These are phyloP conservation scores for Ocimum tenuiflorum DNA, from an alignment of 257 asterid species.

Conservation along the genomic window DNA sequence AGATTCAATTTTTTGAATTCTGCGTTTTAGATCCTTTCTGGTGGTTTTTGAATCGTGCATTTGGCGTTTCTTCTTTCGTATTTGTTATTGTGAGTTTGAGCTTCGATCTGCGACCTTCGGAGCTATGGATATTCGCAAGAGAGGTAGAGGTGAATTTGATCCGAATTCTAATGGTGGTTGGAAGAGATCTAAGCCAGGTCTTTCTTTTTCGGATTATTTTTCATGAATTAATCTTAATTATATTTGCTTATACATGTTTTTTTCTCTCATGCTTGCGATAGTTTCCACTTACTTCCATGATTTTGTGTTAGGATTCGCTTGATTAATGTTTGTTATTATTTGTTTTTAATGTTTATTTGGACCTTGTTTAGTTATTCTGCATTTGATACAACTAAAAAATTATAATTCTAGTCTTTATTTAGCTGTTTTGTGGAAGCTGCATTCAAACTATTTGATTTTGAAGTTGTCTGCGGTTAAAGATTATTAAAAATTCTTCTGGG, in stretches of 20 bases:
- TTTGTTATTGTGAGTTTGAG: not conserved
- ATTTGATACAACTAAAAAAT: not conserved
- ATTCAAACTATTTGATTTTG: not conserved
- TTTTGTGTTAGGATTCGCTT: not conserved
- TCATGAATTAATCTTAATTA: not conserved
- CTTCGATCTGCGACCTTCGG: constrained; percentile 14
- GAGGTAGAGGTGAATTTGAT: constrained; percentile 25
- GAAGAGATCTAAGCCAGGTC: constrained; percentile 30
- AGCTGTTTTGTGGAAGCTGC: not conserved
- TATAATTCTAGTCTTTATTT: not conserved
- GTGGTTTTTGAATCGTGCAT: not conserved
- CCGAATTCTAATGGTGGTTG: constrained; percentile 13
- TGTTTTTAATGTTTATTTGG: not conserved
- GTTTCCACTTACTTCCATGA: not conserved
- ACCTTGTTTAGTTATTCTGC: not conserved
- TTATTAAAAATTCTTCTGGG: not conserved
- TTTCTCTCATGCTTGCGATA: not conserved
- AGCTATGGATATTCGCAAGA: constrained; percentile 29
- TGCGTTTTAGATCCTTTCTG: not conserved
- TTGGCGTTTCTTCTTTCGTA: not conserved
- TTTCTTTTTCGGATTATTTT: not conserved
- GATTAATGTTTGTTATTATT: not conserved
- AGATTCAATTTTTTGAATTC: not conserved
- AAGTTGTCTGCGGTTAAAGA: not conserved
- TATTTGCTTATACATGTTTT: not conserved